Evolutionary conservation across 805 yeast genomes (phyloP).

Genomic region (Candida dajiaensis): DNA sequence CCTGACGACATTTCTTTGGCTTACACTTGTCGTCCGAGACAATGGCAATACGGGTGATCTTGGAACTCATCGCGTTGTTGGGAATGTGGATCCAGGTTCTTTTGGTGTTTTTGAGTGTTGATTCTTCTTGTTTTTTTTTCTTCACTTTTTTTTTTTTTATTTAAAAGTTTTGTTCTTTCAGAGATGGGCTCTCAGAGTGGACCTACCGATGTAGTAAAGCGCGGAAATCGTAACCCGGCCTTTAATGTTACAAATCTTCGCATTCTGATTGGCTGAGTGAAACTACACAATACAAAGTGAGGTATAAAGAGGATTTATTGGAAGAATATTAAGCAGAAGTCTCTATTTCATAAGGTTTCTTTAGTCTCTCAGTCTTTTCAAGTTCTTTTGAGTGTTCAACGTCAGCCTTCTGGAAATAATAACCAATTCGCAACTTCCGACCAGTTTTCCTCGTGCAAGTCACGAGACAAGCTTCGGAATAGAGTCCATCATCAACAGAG

Average conservation of each 20-base stretch:
- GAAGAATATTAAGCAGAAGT: too few species aligned
- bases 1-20: slow-evolving; percentile 98
- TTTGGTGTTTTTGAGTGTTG: background rate
- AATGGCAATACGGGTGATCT: slow-evolving; percentile 82
- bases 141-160: background rate
- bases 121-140: background rate
- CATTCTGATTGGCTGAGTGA: background rate
- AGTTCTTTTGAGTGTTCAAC: too few species aligned
- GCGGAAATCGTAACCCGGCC: background rate
- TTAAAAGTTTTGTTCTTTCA: background rate
- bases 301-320: too few species aligned
- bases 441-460: too few species aligned
- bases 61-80: background rate
- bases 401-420: too few species aligned
- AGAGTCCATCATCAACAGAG: too few species aligned
- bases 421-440: too few species aligned
- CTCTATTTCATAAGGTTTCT: too few species aligned
- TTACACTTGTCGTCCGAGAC: slow-evolving; percentile 92
- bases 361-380: too few species aligned
- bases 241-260: background rate
- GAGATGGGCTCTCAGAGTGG: background rate
- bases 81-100: background rate
- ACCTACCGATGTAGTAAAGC: background rate
- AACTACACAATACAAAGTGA: too few species aligned
- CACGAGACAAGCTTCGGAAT: too few species aligned